A percentile compares a stretch with the other conserved stretches of the same genome.
These are phyloP conservation scores for Thelephora ganbajun DNA, from an alignment of 768 basidiomycete genomes.

Conservation along the genomic window DNA sequence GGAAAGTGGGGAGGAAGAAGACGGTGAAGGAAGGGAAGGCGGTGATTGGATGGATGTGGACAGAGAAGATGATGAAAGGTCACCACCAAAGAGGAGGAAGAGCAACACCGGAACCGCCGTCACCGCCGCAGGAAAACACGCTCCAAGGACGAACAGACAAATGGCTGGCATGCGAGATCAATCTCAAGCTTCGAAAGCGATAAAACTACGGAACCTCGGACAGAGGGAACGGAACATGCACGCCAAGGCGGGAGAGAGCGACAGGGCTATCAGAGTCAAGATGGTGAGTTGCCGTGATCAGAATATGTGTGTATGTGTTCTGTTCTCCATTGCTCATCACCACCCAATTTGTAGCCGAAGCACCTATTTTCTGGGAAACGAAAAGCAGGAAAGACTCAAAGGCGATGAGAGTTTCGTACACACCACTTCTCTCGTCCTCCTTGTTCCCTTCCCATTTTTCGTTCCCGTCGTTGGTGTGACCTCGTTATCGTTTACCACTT, in stretches of 20 bases:
- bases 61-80: slow-evolving; percentile 15
- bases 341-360: slow-evolving; percentile 45
- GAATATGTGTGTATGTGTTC: too few relatives aligned
- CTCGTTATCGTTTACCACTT: too few relatives aligned
- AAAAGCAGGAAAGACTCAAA: slow-evolving; percentile 70
- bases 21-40: slow-evolving; percentile 23
- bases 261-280: slow-evolving; percentile 69
- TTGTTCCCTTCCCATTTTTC: not conserved
- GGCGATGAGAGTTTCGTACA: slow-evolving; percentile 37
- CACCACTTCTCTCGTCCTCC: not conserved
- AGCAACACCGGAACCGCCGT: slow-evolving; percentile 51
- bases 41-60: slow-evolving; percentile 28
- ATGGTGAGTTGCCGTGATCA: slow-evolving; percentile 40
- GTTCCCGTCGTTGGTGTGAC: not conserved
- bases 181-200: slow-evolving; percentile 68
- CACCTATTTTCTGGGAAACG: slow-evolving; percentile 80
- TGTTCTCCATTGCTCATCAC: slow-evolving; percentile 1
- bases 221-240: slow-evolving; percentile 79
- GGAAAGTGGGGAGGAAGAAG: slow-evolving; percentile 22
- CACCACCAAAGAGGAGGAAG: slow-evolving; percentile 39
- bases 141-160: slow-evolving; percentile 59
- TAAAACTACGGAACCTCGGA: slow-evolving; percentile 72
- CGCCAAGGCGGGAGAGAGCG: slow-evolving; percentile 85
- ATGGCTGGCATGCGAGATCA: slow-evolving; percentile 70
- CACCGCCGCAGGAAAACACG: slow-evolving; percentile 32